Conservation (phyloP, 2,329 filamentous ascomycete species). For the Emergomyces orientalis region DNA sequence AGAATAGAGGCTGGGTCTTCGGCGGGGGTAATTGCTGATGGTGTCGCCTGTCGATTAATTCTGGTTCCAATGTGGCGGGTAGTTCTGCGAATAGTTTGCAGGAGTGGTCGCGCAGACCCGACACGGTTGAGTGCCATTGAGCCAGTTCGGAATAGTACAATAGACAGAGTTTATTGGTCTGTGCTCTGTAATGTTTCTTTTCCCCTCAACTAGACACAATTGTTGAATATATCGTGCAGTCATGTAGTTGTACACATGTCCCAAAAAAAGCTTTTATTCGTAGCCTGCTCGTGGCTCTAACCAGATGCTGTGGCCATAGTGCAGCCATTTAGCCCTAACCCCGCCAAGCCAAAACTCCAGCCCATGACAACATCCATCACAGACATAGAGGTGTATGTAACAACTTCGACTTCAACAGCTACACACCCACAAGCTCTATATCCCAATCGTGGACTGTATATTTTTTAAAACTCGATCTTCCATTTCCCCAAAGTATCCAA, state of each 20-base stretch:
- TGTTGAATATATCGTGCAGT: background rate
- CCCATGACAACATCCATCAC: background rate
- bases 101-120: slow-evolving; percentile 14
- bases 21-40: slow-evolving; percentile 19
- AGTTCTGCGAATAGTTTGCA: slow-evolving; percentile 15
- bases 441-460: background rate
- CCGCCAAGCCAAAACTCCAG: background rate
- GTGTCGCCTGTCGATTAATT: background rate
- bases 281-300: background rate
- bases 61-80: slow-evolving; percentile 1
- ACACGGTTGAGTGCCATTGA: slow-evolving; percentile 1
- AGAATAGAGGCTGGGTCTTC: slow-evolving; percentile 41
- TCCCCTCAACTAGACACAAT: background rate
- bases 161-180: background rate
- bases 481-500: background rate
- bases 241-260: background rate
- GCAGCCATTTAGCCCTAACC: too few species aligned
- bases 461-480: background rate
- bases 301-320: background rate
- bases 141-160: background rate
- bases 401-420: background rate
- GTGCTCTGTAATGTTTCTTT: background rate
- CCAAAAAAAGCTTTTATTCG: too few species aligned
- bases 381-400: too few species aligned
- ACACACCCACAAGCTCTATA: background rate